Evolutionary conservation across 495 filamentous ascomycete species (phyloP), one percentile per base, ranked within the genome.

Genomic region (Aspergillus campestris): DNA sequence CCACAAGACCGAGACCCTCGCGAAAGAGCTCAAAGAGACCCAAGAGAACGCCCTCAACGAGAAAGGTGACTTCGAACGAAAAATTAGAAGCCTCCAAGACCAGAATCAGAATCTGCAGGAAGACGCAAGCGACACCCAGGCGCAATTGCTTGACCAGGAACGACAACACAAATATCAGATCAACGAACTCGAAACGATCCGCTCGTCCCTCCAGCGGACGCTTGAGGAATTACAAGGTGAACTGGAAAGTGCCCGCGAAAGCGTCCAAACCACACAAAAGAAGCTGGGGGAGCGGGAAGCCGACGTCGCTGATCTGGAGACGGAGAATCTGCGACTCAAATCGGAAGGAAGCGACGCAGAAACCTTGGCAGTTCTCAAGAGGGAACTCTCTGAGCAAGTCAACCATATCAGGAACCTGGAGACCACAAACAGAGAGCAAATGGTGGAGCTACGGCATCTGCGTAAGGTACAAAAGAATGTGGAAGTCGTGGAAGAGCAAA

Each of bases 401-500:
- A 75, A 74, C 28, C 88, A 97, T 58, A 95, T 97, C 46, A 81
- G 84, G 46, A 83, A 78, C 27, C 67, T 97, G 11, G 94, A 97
- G 61, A 70, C 78, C 0, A 76, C 77, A 33, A 95, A 86, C 52
- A 72, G 89, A 29, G 85, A 94, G 40, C 90, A 94, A 54, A 60
- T 69, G n/a, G 62, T 74, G 7, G 91, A 99, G 56, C 64, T 97
- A 5, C 86, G 84, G 41, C 81, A 86, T 47, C 72, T 91, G 34
- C 80, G 88, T 11, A 83, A 87, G 56, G 59, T 82, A 13, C 81
- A 87, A 54, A 90, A 86, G 61, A 87, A 83, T 31, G 81, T 95
- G 5, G 89, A 95, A 50, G 76, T 97, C n/a, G 82, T 96, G 0
- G 90, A 97, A 54, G 92, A 99, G 57, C 87, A 99, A 67, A 97